Evolutionary conservation across 768 basidiomycete genomes (phyloP).

Genomic region (Naganishia randhawae): DNA sequence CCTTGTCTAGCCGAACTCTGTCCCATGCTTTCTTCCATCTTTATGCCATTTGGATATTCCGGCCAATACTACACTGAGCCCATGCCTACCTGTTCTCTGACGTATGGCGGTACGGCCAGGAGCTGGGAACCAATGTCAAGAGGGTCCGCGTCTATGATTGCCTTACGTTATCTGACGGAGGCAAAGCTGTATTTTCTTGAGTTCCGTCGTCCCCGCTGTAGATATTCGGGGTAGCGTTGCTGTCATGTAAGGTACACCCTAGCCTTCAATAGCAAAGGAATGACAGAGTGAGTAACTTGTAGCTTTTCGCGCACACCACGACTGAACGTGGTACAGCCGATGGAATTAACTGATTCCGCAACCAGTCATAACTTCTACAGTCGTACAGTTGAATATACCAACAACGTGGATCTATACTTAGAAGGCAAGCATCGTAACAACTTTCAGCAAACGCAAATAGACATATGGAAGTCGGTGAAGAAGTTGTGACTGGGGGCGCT

Average conservation of each 20-base stretch:
- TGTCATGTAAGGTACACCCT: too few species aligned
- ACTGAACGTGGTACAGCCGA: background rate
- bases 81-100: background rate
- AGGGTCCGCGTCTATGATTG: too few species aligned
- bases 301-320: too few species aligned
- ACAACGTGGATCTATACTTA: slow-evolving; percentile 1
- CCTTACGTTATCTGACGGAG: background rate
- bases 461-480: background rate
- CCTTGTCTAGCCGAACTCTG: background rate
- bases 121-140: too few species aligned
- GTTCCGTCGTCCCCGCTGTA: too few species aligned
- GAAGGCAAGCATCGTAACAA: background rate
- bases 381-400: background rate
- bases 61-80: too few species aligned
- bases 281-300: too few species aligned
- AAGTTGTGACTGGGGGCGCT: background rate
- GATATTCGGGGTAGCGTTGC: too few species aligned
- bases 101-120: background rate
- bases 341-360: background rate
- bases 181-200: background rate
- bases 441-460: background rate
- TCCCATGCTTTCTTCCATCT: background rate
- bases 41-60: background rate
- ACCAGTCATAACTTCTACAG: background rate
- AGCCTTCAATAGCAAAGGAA: too few species aligned